Conservation (phyloP, 2,329 filamentous ascomycete species). For the Lachnellula occidentalis region DNA sequence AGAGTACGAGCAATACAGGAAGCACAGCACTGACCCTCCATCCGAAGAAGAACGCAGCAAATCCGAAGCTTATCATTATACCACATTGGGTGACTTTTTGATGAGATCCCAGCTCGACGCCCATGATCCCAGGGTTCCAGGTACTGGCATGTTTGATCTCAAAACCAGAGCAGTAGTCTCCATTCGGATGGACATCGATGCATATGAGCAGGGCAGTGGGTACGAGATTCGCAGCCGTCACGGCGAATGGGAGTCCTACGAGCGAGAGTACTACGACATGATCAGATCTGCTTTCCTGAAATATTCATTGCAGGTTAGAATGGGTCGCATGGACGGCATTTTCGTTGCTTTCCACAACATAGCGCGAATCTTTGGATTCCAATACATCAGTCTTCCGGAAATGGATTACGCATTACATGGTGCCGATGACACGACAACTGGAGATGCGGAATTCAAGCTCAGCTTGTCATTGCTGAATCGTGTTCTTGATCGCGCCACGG, state of each 20-base stretch:
- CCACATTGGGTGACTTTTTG: slow-evolving; percentile 78
- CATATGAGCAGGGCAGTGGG: slow-evolving; percentile 69
- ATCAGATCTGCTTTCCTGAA: slow-evolving; percentile 91
- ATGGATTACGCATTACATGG: slow-evolving; percentile 92
- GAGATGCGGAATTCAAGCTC: slow-evolving; percentile 78
- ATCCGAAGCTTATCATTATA: slow-evolving; percentile 82
- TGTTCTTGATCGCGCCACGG: slow-evolving; percentile 68
- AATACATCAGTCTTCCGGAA: slow-evolving; percentile 81
- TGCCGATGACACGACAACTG: slow-evolving; percentile 57
- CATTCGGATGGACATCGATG: slow-evolving; percentile 77
- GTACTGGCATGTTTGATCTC: slow-evolving; percentile 89
- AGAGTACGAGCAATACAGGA: slow-evolving; percentile 81
- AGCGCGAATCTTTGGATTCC: slow-evolving; percentile 92
- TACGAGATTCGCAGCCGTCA: slow-evolving; percentile 78
- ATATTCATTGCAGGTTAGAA: slow-evolving; percentile 92
- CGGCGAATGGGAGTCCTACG: slow-evolving; percentile 84
- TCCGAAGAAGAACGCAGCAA: slow-evolving; percentile 65
- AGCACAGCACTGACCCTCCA: slow-evolving; percentile 60
- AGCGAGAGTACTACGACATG: slow-evolving; percentile 96
- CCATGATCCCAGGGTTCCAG: slow-evolving; percentile 76
- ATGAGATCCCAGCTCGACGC: slow-evolving; percentile 96
- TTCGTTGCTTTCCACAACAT: slow-evolving; percentile 97
- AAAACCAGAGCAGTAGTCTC: slow-evolving; percentile 91
- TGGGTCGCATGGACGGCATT: slow-evolving; percentile 98
- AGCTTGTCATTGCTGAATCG: slow-evolving; percentile 77